Evolutionary conservation across 2,329 filamentous ascomycete genomes (phyloP).

Genomic region (Amylocarpus encephaloides): DNA sequence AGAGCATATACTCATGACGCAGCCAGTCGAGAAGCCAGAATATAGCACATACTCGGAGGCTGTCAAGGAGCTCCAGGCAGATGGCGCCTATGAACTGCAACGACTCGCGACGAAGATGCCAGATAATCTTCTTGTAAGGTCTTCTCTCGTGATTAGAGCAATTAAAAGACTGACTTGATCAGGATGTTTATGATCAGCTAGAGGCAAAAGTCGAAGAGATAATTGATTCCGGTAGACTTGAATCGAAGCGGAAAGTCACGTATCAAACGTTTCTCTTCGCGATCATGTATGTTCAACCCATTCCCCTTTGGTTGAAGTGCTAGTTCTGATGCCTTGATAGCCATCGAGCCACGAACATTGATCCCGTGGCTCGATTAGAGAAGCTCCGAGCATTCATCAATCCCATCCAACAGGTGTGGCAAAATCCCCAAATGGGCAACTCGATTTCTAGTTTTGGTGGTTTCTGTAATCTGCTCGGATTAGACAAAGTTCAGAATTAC

Average conservation of each 20-base stretch:
- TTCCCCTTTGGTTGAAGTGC: not conserved
- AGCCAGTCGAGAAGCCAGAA: constrained; percentile 65
- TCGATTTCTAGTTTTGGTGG: constrained; percentile 67
- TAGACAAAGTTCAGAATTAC: constrained; percentile 77
- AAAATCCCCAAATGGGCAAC: constrained; percentile 58
- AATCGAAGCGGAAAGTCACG: constrained; percentile 78
- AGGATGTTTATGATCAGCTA: constrained; percentile 79
- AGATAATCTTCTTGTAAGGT: constrained; percentile 64
- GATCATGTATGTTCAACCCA: constrained; percentile 56
- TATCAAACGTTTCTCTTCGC: constrained; percentile 90
- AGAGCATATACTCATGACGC: constrained; percentile 82
- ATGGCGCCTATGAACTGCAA: constrained; percentile 83
- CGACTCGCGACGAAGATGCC: constrained; percentile 85
- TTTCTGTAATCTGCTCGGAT: constrained; percentile 73
- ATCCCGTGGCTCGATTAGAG: constrained; percentile 61
- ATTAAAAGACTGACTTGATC: constrained; percentile 15
- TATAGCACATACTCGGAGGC: constrained; percentile 75
- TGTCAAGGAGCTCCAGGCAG: constrained; percentile 78
- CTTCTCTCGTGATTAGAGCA: not conserved
- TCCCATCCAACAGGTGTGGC: constrained; percentile 79
- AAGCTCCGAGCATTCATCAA: constrained; percentile 72
- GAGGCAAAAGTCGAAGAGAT: constrained; percentile 78
- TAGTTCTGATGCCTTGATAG: constrained; percentile 36
- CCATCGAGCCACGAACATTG: constrained; percentile 73
- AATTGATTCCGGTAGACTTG: constrained; percentile 62